These are phyloP conservation scores for Claviceps pusilla DNA, from an alignment of 2,329 filamentous ascomycete species.

Conservation along the genomic window DNA sequence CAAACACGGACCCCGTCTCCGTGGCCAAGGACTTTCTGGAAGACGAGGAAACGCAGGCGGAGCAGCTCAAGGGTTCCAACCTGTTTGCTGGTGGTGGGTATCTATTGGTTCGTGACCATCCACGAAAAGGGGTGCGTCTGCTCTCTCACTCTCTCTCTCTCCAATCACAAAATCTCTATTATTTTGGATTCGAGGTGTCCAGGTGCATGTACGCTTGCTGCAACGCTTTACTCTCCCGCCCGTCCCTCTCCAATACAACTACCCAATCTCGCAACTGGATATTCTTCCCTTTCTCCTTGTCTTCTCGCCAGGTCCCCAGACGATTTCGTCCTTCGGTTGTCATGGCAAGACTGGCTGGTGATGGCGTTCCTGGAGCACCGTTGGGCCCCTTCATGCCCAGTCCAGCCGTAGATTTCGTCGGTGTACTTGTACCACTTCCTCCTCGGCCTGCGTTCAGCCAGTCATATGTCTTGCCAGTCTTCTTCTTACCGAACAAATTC, in stretches of 20 bases:
- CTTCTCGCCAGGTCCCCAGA: slow-evolving; percentile 64
- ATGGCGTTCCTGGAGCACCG: slow-evolving; percentile 17
- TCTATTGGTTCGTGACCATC: background rate
- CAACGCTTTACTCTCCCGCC: slow-evolving; percentile 47
- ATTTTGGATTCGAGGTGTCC: slow-evolving; percentile 32
- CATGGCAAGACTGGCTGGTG: slow-evolving; percentile 24
- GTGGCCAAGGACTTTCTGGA: slow-evolving; percentile 62
- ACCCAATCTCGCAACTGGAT: slow-evolving; percentile 80
- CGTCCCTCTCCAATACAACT: slow-evolving; percentile 63
- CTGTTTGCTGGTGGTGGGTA: background rate
- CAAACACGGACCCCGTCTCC: slow-evolving; percentile 1
- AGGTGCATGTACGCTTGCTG: slow-evolving; percentile 41
- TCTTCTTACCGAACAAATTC: slow-evolving; percentile 41
- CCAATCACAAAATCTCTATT: slow-evolving; percentile 5
- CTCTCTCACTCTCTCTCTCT: background rate
- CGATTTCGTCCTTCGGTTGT: slow-evolving; percentile 46
- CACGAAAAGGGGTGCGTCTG: background rate
- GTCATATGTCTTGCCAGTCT: slow-evolving; percentile 52
- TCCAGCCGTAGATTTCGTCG: slow-evolving; percentile 22
- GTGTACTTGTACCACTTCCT: slow-evolving; percentile 40
- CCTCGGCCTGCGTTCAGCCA: slow-evolving; percentile 50
- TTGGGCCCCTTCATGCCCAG: slow-evolving; percentile 18
- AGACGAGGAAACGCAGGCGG: slow-evolving; percentile 71
- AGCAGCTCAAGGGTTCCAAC: slow-evolving; percentile 71
- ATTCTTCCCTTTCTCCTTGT: slow-evolving; percentile 57